phyloP scores from a whole-genome alignment of 495 filamentous ascomycete species.

The Trypethelium eluteriae region DNA sequence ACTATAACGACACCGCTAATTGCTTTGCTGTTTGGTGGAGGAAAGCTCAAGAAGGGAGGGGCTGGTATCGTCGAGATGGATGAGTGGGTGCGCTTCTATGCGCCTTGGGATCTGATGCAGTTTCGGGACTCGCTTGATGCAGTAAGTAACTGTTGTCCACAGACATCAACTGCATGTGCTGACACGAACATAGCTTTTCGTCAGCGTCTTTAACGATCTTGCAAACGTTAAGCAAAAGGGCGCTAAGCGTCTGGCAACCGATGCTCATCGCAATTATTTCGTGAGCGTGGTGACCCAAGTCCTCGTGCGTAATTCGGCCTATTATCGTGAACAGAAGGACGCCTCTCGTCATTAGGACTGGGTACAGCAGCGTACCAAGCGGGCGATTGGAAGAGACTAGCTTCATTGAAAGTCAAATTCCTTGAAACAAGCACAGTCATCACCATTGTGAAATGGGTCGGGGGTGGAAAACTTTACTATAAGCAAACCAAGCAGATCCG shows the following conservation, averaged over 20 bases:
- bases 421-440: too few species aligned
- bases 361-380: too few species aligned
- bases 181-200: constrained; percentile 27
- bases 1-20: constrained; percentile 41
- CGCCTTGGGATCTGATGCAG: constrained; percentile 37
- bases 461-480: too few species aligned
- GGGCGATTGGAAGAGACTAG: too few species aligned
- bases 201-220: constrained; percentile 30
- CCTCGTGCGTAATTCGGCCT: constrained; percentile 23
- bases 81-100: constrained; percentile 42
- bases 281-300: constrained; percentile 39
- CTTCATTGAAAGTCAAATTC: too few species aligned
- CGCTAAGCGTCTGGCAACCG: constrained; percentile 36
- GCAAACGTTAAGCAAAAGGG: constrained; percentile 18
- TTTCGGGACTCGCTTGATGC: constrained; percentile 41
- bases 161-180: constrained; percentile 8
- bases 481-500: too few species aligned
- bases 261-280: constrained; percentile 35
- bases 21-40: constrained; percentile 44
- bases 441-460: too few species aligned
- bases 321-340: background rate
- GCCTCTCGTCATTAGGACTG: background rate
- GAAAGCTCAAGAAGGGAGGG: constrained; percentile 34
- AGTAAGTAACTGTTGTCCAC: constrained; percentile 17
- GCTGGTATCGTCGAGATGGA: constrained; percentile 38